These are phyloP conservation scores for Acanthamoeba royreba DNA, from an alignment of 208 protist species.

Conservation along the genomic window DNA sequence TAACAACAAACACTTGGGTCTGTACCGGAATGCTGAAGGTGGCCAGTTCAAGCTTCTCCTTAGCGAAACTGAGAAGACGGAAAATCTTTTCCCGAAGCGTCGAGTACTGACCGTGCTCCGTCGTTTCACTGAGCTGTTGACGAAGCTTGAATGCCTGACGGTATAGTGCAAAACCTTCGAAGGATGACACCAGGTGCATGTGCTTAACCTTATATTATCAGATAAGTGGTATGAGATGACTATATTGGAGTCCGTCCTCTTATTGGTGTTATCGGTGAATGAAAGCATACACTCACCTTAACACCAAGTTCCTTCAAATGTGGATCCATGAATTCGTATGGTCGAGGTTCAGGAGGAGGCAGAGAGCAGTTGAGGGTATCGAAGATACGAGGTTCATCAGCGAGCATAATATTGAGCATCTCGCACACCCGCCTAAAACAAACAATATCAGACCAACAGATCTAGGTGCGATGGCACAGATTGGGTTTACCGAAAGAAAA, in stretches of 20 bases:
- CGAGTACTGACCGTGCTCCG: background rate
- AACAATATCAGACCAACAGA: background rate
- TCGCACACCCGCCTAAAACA: background rate
- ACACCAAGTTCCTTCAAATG: background rate
- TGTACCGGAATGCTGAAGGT: background rate
- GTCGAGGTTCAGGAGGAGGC: background rate
- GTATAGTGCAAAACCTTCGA: background rate
- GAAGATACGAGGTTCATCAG: constrained; percentile 22
- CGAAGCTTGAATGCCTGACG: background rate
- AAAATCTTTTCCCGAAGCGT: constrained; percentile 11
- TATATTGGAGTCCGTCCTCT: no score
- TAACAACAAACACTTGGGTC: no score
- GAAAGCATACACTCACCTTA: background rate
- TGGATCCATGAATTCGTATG: constrained; percentile 36
- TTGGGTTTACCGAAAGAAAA: background rate
- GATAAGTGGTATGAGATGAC: no score
- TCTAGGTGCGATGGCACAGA: background rate
- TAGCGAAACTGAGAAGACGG: background rate
- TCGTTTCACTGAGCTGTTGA: background rate
- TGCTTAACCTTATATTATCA: background rate
- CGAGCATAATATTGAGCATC: constrained; percentile 39
- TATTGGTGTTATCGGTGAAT: background rate
- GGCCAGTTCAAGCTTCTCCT: background rate
- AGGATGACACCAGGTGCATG: background rate
- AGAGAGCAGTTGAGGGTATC: background rate